A percentile compares a stretch with the other conserved stretches of the same genome.
Evolutionary conservation across 495 filamentous ascomycete genomes (phyloP).

Genomic region (Neurospora intermedia): DNA sequence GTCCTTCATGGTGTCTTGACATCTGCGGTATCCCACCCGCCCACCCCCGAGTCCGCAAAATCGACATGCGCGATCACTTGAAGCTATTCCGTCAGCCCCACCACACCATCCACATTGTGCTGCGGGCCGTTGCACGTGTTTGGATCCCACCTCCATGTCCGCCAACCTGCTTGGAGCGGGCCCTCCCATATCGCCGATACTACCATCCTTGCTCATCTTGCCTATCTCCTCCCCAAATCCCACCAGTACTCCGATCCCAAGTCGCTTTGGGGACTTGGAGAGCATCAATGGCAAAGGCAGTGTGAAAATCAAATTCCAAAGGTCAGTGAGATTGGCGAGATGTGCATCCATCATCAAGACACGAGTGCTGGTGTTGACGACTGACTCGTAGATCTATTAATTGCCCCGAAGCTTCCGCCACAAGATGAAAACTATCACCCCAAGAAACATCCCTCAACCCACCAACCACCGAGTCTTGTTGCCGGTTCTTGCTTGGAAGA

Average conservation of each 20-base stretch:
- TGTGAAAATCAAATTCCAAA: neutral
- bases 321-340: neutral
- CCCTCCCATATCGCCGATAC: neutral
- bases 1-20: neutral
- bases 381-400: neutral
- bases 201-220: neutral
- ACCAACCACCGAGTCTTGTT: neutral
- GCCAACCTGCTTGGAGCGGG: conserved; percentile 1
- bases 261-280: neutral
- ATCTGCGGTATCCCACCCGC: neutral
- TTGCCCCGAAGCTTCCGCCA: neutral
- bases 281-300: neutral
- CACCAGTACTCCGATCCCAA: conserved; percentile 13
- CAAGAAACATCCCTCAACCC: neutral
- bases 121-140: neutral
- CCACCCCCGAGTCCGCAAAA: neutral
- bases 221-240: conserved; percentile 4
- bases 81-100: neutral
- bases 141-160: conserved; percentile 20
- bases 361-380: neutral
- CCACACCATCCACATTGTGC: neutral
- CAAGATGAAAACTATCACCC: neutral
- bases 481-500: neutral
- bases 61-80: neutral
- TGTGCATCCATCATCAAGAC: neutral